Conservation (phyloP, 1,284 basidiomycete species). For the Austropuccinia psidii region DNA sequence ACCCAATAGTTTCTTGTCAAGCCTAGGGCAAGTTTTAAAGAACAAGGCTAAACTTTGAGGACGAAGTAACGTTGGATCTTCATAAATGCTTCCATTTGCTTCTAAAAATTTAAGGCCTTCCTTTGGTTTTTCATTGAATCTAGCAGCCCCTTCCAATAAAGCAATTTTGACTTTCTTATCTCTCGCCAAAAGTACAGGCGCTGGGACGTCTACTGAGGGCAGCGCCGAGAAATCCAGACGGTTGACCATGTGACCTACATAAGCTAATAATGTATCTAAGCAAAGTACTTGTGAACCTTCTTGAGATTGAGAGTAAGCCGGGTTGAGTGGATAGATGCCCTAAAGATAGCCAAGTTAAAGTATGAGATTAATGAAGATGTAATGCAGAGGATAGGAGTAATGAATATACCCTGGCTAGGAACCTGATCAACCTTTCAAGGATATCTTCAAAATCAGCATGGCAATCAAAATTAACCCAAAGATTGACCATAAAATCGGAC, state of each 20-base stretch:
- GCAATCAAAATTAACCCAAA: slow-evolving; percentile 95
- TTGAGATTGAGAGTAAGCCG: slow-evolving; percentile 60
- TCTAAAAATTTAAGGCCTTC: slow-evolving; percentile 80
- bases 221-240: slow-evolving; percentile 61
- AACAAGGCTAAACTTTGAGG: slow-evolving; percentile 64
- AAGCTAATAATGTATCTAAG: slow-evolving; percentile 76
- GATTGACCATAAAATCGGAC: slow-evolving; percentile 84
- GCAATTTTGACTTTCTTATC: slow-evolving; percentile 79
- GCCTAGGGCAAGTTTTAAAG: slow-evolving; percentile 70
- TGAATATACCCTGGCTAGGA: slow-evolving; percentile 56
- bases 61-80: slow-evolving; percentile 54
- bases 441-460: slow-evolving; percentile 93
- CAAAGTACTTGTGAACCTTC: slow-evolving; percentile 77
- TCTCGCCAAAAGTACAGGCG: slow-evolving; percentile 58
- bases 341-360: too few relatives aligned
- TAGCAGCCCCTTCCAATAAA: slow-evolving; percentile 70
- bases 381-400: slow-evolving; percentile 8
- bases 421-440: slow-evolving; percentile 82
- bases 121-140: slow-evolving; percentile 96
- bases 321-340: slow-evolving; percentile 67
- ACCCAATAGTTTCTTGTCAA: slow-evolving; percentile 90
- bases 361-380: slow-evolving; percentile 32
- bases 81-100: slow-evolving; percentile 68
- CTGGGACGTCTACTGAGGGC: slow-evolving; percentile 49
- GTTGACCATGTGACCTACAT: slow-evolving; percentile 78